Conservation (phyloP, 768 basidiomycete species). For the Cyathus striatus region DNA sequence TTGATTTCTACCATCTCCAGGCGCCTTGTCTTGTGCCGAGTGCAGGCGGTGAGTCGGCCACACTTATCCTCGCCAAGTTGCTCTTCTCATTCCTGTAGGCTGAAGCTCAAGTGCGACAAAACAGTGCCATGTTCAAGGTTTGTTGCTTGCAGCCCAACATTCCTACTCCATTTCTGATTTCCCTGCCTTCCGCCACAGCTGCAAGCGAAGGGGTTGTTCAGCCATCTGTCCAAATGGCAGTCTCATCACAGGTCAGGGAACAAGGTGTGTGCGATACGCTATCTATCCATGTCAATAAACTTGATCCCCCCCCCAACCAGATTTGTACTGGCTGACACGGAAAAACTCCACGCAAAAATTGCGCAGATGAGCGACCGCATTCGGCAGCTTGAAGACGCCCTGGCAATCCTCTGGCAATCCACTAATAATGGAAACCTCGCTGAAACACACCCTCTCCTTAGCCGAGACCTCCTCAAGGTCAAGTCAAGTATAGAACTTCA, state of each 20-base stretch:
- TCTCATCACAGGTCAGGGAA: slow-evolving; percentile 73
- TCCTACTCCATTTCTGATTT: slow-evolving; percentile 3
- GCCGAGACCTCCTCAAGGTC: slow-evolving; percentile 54
- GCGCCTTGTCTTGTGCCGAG: slow-evolving; percentile 56
- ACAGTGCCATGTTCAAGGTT: slow-evolving; percentile 55
- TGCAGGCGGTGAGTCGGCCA: slow-evolving; percentile 45
- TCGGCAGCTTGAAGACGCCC: slow-evolving; percentile 65
- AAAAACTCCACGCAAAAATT: slow-evolving; percentile 65
- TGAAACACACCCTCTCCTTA: slow-evolving; percentile 58
- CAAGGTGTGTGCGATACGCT: slow-evolving; percentile 41
- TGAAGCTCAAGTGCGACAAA: slow-evolving; percentile 76
- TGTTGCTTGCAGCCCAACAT: background rate
- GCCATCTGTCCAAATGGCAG: slow-evolving; percentile 79
- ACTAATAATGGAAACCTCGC: slow-evolving; percentile 32
- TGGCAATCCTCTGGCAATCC: slow-evolving; percentile 49
- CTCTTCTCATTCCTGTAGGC: slow-evolving; percentile 22
- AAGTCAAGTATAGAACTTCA: slow-evolving; percentile 70
- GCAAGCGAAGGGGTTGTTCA: slow-evolving; percentile 70
- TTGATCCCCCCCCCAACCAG: slow-evolving; percentile 20
- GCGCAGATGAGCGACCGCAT: slow-evolving; percentile 66
- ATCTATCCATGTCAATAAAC: slow-evolving; percentile 1
- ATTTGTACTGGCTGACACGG: slow-evolving; percentile 70
- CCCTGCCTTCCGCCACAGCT: slow-evolving; percentile 22
- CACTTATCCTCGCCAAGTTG: background rate
- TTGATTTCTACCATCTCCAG: slow-evolving; percentile 15